These are phyloP conservation scores for Fistulinella cinereoalba DNA, from an alignment of 1,284 basidiomycete genomes.

Conservation along the genomic window DNA sequence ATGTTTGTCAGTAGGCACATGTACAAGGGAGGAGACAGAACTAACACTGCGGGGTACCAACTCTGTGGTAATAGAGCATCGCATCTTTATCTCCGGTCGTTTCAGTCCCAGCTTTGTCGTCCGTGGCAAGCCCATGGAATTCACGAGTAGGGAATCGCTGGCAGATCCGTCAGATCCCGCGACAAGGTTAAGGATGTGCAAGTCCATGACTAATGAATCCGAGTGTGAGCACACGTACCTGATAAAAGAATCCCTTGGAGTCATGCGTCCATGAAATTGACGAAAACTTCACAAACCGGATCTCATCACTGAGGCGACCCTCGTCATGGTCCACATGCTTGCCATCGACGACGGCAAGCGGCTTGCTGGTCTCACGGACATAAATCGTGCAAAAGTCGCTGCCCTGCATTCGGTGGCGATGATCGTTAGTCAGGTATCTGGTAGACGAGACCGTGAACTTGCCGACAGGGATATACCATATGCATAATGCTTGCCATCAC, in stretches of 20 bases:
- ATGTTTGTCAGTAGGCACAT: conserved; percentile 5
- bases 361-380: conserved; percentile 59
- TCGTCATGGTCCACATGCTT: conserved; percentile 45
- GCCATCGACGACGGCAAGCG: conserved; percentile 45
- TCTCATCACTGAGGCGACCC: conserved; percentile 58
- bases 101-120: conserved; percentile 60
- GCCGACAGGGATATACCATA: conserved; percentile 76
- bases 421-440: conserved; percentile 3
- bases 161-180: conserved; percentile 5
- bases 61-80: conserved; percentile 70
- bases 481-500: conserved; percentile 68
- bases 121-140: conserved; percentile 47
- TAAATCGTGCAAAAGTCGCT: conserved; percentile 74
- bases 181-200: neutral
- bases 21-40: neutral
- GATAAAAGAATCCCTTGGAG: conserved; percentile 81
- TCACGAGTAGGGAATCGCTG: conserved; percentile 57
- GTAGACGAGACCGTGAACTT: conserved; percentile 14
- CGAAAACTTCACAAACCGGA: conserved; percentile 77
- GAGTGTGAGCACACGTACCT: conserved; percentile 41
- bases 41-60: conserved; percentile 68
- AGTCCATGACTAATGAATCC: neutral
- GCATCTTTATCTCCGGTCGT: conserved; percentile 67
- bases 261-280: conserved; percentile 71
- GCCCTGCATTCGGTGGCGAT: conserved; percentile 44